Base-by-base conservation (phyloP, 1,139 yeast genomes). In the Pichia sp. region DNA sequence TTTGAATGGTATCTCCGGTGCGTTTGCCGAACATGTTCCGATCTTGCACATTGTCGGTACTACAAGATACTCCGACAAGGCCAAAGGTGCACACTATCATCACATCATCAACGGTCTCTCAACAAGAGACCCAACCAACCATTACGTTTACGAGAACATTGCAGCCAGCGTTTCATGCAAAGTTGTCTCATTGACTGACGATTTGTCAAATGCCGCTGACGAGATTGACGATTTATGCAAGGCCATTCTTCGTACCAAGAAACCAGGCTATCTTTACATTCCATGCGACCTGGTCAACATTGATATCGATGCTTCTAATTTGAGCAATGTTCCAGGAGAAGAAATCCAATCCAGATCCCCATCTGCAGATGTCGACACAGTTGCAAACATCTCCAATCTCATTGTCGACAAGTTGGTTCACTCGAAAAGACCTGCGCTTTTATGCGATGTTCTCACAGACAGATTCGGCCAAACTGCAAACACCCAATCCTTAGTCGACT, bases 31-130 rank as follows among this genome's bases (percentile, higher is more conserved):
- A 67, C 81, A 75, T 61, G 84, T 83, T 45, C 95, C 95, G n/a
- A 75, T 88, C 30, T 72, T 89, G 53, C 96, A 87, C 68, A 82
- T 89, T 57, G 96, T 89, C 22, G 96, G 97, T 45, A 81, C 87
- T 36, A 80, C 89, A 38, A 75, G 85, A 40, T 69, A 72, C 15
- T 57, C 62, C 2, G 60, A 56, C 45, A 65, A 55, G 40, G 19
- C 21, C 37, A 53, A 45, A 44, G 65, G 56, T 52, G 49, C 53
- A 8, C 57, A 59, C 47, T 67, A 76, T 50, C 96, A 90, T 65
- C 96, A 90, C 64, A 73, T 86, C 56, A 73, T 85, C 21, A 90
- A 89, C 36, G 53, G 51, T 9, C 62, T 65, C 27, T 70, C 76
- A 35, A 68, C 75, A 44, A 58, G 59, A 11, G 77, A 82, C 46